Base-by-base conservation (phyloP, 1,284 basidiomycete genomes). In the Farysia itapuensis region DNA sequence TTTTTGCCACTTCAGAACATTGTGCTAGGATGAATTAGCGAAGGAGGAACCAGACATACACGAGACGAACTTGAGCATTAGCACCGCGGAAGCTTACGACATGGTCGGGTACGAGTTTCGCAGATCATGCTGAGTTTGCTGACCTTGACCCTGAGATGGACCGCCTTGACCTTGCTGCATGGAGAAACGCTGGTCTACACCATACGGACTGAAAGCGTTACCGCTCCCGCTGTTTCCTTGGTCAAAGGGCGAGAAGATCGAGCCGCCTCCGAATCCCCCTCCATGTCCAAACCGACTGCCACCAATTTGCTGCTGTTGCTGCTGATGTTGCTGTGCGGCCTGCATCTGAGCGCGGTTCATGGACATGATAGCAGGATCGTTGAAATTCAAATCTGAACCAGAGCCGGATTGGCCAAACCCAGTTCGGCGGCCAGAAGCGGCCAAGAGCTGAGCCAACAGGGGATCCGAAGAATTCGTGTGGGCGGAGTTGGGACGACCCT, bases 371-470 rank as follows among this genome's bases (percentile, higher is more conserved):
- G 69, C 69, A 6, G 69, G 67, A 30, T 71, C 69, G 16, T 39
- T 44, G 43, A 67, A 67, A 0, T 49, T 53, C 42, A 67, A 26
- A 23, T 67, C 64, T 14, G 51, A 40, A 15, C 37, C 45, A 13
- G 40, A 38, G 13, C 39, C 42, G 19, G 26, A 11, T 20, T 20
- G 39, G 18, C 45, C 54, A 32, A 46, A 52, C 20, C 43, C 44
- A 31, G 42, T 24, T 28, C 56, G 53, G n/a, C 52, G 46, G 8
- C 42, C 53, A 3, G 45, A 42, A 6, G 39, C 56, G 9, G 65
- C 67, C 32, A 74, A 60, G 33, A 74, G 35, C 41, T 74, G 72
- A n/a, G 70, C 72, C 31, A 74, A 48, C 7, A 72, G 59, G 35
- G 71, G 63, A 24, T 72, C 70, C 15, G 59, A 38, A 43, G 53